phyloP scores from a whole-genome alignment of 2,329 filamentous ascomycete genomes.

The Penicillium olsonii region DNA sequence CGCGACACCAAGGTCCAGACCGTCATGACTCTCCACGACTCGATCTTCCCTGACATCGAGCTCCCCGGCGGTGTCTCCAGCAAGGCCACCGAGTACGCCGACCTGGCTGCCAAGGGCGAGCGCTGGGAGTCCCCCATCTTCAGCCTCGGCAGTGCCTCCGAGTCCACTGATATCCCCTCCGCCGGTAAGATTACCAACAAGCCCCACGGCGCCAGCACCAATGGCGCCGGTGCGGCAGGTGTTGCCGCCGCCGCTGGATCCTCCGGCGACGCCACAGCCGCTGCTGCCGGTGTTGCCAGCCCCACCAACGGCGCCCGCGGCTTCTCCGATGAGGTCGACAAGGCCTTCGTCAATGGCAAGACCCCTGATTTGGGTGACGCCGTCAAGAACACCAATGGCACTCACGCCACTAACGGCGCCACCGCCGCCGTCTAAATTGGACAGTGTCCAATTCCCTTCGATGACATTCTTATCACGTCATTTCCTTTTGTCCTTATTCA shows the following conservation, averaged over 20 bases:
- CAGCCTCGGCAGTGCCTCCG: constrained; percentile 74
- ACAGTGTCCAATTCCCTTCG: neutral
- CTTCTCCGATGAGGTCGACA: constrained; percentile 35
- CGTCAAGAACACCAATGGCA: constrained; percentile 11
- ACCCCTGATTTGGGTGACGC: constrained; percentile 8
- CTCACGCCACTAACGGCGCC: constrained; percentile 7
- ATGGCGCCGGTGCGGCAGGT: constrained; percentile 14
- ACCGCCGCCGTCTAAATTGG: constrained; percentile 1
- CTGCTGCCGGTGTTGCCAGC: constrained; percentile 5
- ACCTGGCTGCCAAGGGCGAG: constrained; percentile 83
- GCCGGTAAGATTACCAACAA: constrained; percentile 59
- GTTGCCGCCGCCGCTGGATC: constrained; percentile 15
- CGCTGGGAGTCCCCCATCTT: constrained; percentile 96
- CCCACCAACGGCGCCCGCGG: constrained; percentile 20
- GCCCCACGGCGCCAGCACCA: constrained; percentile 50
- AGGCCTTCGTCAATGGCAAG: constrained; percentile 32
- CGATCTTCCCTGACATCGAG: constrained; percentile 85
- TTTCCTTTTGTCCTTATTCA: neutral
- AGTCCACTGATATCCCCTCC: constrained; percentile 70
- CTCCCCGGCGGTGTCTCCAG: constrained; percentile 85
- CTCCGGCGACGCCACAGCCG: constrained; percentile 12
- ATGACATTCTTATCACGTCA: constrained; percentile 7
- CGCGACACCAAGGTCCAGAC: constrained; percentile 75
- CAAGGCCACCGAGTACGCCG: constrained; percentile 92
- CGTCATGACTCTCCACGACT: constrained; percentile 83